These are phyloP conservation scores for Podospora didyma DNA, from an alignment of 495 filamentous ascomycete genomes.

Conservation along the genomic window DNA sequence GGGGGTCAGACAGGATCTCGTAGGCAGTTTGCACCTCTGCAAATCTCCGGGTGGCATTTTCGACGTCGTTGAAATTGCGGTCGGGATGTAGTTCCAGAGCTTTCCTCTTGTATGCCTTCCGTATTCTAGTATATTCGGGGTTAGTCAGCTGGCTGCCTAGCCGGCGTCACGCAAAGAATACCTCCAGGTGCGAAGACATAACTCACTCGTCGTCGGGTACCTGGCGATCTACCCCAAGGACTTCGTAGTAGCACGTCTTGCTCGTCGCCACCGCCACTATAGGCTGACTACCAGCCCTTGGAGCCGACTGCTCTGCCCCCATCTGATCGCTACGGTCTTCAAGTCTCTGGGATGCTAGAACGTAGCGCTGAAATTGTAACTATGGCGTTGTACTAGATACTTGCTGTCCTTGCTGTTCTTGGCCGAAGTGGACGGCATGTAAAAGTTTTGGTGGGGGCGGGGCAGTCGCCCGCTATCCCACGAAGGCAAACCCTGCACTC, in stretches of 20 bases:
- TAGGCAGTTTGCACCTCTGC: conserved; percentile 91
- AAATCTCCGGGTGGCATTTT: conserved; percentile 77
- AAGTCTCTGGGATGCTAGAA: not conserved
- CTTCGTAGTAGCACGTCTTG: conserved; percentile 89
- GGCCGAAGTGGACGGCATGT: too few relatives aligned
- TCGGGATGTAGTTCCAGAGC: conserved; percentile 94
- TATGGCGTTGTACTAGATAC: too few relatives aligned
- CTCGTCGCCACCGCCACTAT: conserved; percentile 11
- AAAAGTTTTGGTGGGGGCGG: too few relatives aligned
- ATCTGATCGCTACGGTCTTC: conserved; percentile 40
- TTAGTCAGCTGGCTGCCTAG: conserved; percentile 16
- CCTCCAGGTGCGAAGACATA: not conserved
- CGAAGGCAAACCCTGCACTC: too few relatives aligned
- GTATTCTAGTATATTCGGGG: conserved; percentile 57
- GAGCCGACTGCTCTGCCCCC: conserved; percentile 77
- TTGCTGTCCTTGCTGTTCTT: too few relatives aligned
- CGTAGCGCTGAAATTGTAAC: too few relatives aligned
- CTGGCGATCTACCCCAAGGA: conserved; percentile 66
- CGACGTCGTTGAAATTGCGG: conserved; percentile 83
- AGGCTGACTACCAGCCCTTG: conserved; percentile 28
- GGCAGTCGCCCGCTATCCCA: too few relatives aligned
- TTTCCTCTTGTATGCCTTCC: conserved; percentile 86
- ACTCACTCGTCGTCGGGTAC: conserved; percentile 82
- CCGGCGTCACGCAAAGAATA: not conserved
- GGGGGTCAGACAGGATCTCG: conserved; percentile 89